Evolutionary conservation across 2,329 filamentous ascomycete species (phyloP).

Genomic region (Seiridium cupressi): DNA sequence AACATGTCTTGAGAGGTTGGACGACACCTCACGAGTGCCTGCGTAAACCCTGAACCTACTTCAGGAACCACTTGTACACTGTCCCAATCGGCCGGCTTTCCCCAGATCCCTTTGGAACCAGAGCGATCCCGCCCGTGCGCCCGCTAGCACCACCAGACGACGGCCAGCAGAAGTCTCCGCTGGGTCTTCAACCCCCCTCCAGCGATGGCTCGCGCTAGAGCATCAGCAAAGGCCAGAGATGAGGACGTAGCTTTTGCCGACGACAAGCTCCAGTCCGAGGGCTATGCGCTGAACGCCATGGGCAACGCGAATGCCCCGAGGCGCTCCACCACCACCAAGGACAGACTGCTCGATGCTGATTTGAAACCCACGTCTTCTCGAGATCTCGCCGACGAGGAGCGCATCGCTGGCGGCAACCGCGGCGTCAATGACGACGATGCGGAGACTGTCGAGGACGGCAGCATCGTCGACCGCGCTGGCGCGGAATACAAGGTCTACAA

Average conservation of each 20-base stretch:
- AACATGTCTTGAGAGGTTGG: too few species aligned
- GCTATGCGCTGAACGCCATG: constrained; percentile 18
- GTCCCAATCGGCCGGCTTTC: too few species aligned
- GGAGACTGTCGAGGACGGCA: constrained; percentile 8
- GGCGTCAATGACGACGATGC: constrained; percentile 12
- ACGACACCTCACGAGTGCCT: too few species aligned
- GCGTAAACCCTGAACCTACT: too few species aligned
- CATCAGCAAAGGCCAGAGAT: too few species aligned
- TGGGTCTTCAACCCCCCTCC: too few species aligned
- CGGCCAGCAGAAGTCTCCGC: too few species aligned
- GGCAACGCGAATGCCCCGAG: background rate
- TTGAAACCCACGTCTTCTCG: background rate
- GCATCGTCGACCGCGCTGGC: constrained; percentile 15
- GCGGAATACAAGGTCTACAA: constrained; percentile 57
- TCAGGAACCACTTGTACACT: too few species aligned
- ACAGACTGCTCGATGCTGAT: background rate
- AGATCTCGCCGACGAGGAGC: background rate
- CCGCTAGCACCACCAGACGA: too few species aligned
- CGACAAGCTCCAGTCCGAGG: constrained; percentile 12
- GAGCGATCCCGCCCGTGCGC: too few species aligned
- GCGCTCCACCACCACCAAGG: background rate
- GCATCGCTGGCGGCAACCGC: background rate
- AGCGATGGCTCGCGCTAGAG: too few species aligned
- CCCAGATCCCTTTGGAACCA: too few species aligned
- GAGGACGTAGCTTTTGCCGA: constrained; percentile 1